Base-by-base conservation (phyloP, 495 filamentous ascomycete species). In the Aspergillus nidulans region DNA sequence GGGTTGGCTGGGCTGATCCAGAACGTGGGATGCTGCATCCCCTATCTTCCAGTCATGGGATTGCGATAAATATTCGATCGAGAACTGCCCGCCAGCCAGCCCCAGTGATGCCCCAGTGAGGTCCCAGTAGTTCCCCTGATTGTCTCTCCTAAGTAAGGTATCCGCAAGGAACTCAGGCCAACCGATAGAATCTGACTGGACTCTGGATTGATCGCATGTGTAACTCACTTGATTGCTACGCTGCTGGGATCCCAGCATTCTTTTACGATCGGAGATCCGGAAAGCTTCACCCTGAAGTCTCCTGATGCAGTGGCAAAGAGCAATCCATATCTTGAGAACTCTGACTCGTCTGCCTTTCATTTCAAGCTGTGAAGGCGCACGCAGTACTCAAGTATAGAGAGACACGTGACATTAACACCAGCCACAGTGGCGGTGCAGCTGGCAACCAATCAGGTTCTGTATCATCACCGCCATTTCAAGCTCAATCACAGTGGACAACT, bases 351-450 rank as follows among this genome's bases (percentile, higher is more conserved):
- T 4, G 15, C n/a, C 23, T 7, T 24, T 16, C 13, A 19, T 18
- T 38, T 49, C 46, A 13, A 12, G 30, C 26, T 9, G 30, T 13
- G 2, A 6, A 13, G 30, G 15, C 15, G 30, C 4, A 34, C 8
- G 30, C 30, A 34, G 30, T 12, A 34, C 30, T 13, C 10, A 34
- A 5, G 30, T 49, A 49, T 20, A 34, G 24, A 49, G 30, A 36
- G 30, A 4, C 20, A 15, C 6, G 41, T 44, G 19, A 45, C 30
- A 6, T 45, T 2, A 21, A n/a, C 54, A 61, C 52, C 65, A 73
- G 70, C 66, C 69, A 70, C 68, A 66, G 64, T 71, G 69, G 63
- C 70, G 63, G 69, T 71, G 60, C 59, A 42, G 2, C 3, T 6
- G 48, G n/a, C 44, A 46, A 23, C 70, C 69, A 75, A 75, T 73